Base-by-base conservation (phyloP, 2,329 filamentous ascomycete genomes). In the Penicillium aurantiogriseum region DNA sequence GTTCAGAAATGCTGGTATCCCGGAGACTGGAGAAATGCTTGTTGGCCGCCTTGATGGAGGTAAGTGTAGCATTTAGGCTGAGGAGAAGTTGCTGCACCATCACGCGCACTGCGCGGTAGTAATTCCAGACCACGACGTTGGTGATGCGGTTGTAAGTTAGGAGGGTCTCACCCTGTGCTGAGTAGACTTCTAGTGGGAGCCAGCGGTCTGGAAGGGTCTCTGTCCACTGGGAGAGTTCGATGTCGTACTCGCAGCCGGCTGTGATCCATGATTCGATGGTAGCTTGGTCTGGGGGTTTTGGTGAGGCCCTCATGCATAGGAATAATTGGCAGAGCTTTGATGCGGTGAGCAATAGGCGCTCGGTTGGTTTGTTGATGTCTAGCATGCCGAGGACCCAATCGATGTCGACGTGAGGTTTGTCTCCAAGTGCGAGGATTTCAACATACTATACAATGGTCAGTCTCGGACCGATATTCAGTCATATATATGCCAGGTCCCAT, bases 51-150 rank as follows among this genome's bases (percentile, higher is more conserved):
- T 58, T 51, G 5, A 66, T 55, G 3, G 57, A 48, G 29, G 58
- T 45, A 23, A 71, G 63, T 2, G 61, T 61, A 3, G 29, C 51
- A 25, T 63, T 61, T 13, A 75, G 63, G 17, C 60, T 65, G 43
- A 71, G 59, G 11, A 74, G 65, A 4, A 70, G 59, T 10, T 64
- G 58, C 19, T 74, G 72, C 13, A 74, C 54, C 48, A 74, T 67
- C 29, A 76, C 65, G 5, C 73, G 72, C 23, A 67, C 59, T 3
- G 71, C 69, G 5, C 72, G 73, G 58, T 75, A 73, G 50, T 72
- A 73, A 52, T 69, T 69, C 73, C 73, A 75, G 23, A 75, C 56
- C 4, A 66, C 60, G 19, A 65, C 69, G 33, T 66, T 63, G 15
- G 64, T 64, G 40, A 69, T 58, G 31, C 61, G 62, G n/a, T 68